Base-by-base conservation (phyloP, 768 basidiomycete species). In the Russula compacta region DNA sequence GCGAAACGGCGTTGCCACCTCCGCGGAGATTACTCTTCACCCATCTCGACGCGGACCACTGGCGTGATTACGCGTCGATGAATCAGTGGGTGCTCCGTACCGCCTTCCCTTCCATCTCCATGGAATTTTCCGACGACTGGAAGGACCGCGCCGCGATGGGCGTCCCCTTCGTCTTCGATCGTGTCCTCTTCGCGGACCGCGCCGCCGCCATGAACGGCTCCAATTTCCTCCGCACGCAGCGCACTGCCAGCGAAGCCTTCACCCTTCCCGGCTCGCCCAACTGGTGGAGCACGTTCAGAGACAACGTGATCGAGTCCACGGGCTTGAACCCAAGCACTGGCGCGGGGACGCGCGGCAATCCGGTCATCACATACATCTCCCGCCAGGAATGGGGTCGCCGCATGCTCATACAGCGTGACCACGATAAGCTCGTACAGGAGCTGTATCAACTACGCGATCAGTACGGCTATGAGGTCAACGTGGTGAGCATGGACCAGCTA, bases 31-130 rank as follows among this genome's bases (percentile, higher is more conserved):
- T 94, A 66, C 72, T 92, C 66, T 93, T 97, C 73, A 78, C 83
- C 48, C 86, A 86, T 61, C 72, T 87, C 12, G 84, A 87, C 65
- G 82, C 83, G 11, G 80, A 77, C 53, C 85, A 90, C 67, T 97
- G 93, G 93, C 83, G 91, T 19, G 94, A 97, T 73, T 93, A 94
- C 64, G 84, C 94, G 6, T 75, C 78, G 39, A 93, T 97, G 92
- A 95, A 95, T 72, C 83, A 94, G 74, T 91, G 83, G 79, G 82
- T 94, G 50, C 76, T 91, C 29, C 85, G 87, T 51, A 81, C 84
- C 35, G 80, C 84, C 59, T 92, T 95, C 71, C 94, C 94, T 2
- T 88, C 86, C 3, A 76, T 84, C 56, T 81, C 83, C 1, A 83
- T 89, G 75, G 92, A 95, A 71, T 95, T 87, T 72, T 74, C 78